Percentiles rank a stretch among this genome's conserved stretches.
phyloP scores from a whole-genome alignment of 306 rosid species.

The Castanospermum australe region DNA sequence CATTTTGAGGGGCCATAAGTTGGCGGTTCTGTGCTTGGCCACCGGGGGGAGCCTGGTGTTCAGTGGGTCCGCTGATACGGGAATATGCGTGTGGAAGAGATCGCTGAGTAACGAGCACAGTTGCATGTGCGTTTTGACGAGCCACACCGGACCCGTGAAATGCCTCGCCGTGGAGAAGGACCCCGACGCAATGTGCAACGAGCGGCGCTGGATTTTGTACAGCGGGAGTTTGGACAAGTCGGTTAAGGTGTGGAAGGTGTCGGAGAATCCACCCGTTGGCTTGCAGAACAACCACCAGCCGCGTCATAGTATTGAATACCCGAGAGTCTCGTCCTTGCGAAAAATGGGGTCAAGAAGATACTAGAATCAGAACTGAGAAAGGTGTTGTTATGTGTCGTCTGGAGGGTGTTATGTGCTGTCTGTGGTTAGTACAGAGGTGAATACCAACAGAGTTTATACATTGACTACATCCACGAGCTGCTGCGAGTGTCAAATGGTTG shows the following conservation, averaged over 20 bases:
- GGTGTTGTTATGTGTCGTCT: no score
- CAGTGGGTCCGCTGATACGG: slow-evolving; percentile 90
- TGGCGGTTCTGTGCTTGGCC: slow-evolving; percentile 72
- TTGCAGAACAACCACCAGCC: slow-evolving; percentile 14
- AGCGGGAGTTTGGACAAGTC: slow-evolving; percentile 97
- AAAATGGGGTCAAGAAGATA: slow-evolving; percentile 45
- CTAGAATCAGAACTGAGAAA: neutral
- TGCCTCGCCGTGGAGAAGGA: slow-evolving; percentile 78
- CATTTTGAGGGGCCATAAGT: slow-evolving; percentile 58
- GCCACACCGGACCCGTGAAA: slow-evolving; percentile 89
- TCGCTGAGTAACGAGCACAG: slow-evolving; percentile 40
- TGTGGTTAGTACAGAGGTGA: no score
- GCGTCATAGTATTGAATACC: slow-evolving; percentile 7
- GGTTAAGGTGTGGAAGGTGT: slow-evolving; percentile 81
- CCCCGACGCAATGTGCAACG: slow-evolving; percentile 17
- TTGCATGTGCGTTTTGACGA: slow-evolving; percentile 45
- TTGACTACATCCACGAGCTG: neutral
- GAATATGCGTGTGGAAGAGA: slow-evolving; percentile 78
- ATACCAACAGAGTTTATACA: no score
- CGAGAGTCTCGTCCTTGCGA: slow-evolving; percentile 34
- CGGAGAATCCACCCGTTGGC: slow-evolving; percentile 30
- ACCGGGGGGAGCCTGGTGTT: slow-evolving; percentile 61
- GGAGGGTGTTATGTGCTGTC: no score
- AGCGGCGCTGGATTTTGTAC: slow-evolving; percentile 63
- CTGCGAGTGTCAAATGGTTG: neutral